These are phyloP conservation scores for Sporopachydermia lactativora DNA, from an alignment of 805 yeast species.

Conservation along the genomic window DNA sequence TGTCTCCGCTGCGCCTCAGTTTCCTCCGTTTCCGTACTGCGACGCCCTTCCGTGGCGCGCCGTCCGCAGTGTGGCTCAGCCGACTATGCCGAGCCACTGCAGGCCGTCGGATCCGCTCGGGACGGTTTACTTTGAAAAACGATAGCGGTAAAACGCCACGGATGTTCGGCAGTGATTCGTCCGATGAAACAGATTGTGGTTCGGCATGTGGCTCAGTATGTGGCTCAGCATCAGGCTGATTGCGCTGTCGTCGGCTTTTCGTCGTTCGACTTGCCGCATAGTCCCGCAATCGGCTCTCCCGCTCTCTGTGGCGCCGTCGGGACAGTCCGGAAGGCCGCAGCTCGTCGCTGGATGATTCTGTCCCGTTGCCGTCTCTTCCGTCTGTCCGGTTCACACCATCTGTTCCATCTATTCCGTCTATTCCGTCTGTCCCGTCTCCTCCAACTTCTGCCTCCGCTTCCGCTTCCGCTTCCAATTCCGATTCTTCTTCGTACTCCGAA, in stretches of 20 bases:
- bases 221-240: not conserved
- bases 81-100: not conserved
- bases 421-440: not conserved
- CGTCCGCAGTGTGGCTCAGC: too few species aligned
- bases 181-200: not conserved
- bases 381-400: not conserved
- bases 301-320: not conserved
- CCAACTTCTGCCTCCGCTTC: not conserved
- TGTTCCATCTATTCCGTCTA: not conserved
- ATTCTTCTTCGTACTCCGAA: not conserved
- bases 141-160: not conserved
- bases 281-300: too few species aligned
- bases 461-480: not conserved
- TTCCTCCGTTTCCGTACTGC: not conserved
- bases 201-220: not conserved
- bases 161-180: not conserved
- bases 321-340: not conserved
- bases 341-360: not conserved
- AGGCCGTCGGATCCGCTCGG: not conserved
- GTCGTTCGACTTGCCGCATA: not conserved
- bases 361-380: not conserved
- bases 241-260: not conserved
- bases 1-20: not conserved
- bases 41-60: not conserved
- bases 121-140: not conserved